These are phyloP conservation scores for Talaromyces sp. DNA, from an alignment of 2,329 filamentous ascomycete genomes.

Conservation along the genomic window DNA sequence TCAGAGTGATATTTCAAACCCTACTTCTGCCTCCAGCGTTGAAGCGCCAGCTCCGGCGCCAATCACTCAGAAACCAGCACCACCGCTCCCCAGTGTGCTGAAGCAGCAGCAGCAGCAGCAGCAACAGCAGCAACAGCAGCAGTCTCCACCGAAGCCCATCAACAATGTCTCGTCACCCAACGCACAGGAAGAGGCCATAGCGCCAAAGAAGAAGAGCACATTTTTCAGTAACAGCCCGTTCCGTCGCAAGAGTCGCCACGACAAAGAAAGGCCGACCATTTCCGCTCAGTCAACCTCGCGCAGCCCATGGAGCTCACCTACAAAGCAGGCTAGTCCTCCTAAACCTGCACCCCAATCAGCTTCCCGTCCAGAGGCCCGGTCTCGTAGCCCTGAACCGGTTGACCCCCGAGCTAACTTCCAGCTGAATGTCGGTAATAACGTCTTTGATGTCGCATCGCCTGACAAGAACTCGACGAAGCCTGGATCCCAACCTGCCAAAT, in stretches of 20 bases:
- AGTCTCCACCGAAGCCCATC: conserved; percentile 69
- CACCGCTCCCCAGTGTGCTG: conserved; percentile 4
- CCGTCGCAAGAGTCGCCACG: conserved; percentile 81
- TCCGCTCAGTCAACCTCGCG: conserved; percentile 36
- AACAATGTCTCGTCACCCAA: conserved; percentile 46
- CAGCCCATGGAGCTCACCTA: conserved; percentile 57
- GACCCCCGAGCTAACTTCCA: conserved; percentile 92
- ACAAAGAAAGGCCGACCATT: conserved; percentile 59
- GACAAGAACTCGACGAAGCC: conserved; percentile 60
- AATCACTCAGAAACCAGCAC: background rate
- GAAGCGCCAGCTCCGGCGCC: conserved; percentile 63
- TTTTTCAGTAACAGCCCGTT: conserved; percentile 97
- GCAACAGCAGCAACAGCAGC: conserved; percentile 43
- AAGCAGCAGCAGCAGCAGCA: background rate
- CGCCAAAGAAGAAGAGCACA: conserved; percentile 69
- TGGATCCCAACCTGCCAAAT: conserved; percentile 41
- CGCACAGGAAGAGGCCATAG: conserved; percentile 61
- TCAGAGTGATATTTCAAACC: conserved; percentile 86
- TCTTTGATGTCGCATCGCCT: conserved; percentile 86
- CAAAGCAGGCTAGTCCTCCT: conserved; percentile 47
- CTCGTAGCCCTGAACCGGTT: conserved; percentile 75
- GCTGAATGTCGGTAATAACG: conserved; percentile 91
- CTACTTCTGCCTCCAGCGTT: conserved; percentile 84
- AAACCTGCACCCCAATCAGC: conserved; percentile 41
- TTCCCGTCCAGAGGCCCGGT: conserved; percentile 27